Conservation (phyloP, 2,329 filamentous ascomycete species). For the Ceratocystis smalleyi region DNA sequence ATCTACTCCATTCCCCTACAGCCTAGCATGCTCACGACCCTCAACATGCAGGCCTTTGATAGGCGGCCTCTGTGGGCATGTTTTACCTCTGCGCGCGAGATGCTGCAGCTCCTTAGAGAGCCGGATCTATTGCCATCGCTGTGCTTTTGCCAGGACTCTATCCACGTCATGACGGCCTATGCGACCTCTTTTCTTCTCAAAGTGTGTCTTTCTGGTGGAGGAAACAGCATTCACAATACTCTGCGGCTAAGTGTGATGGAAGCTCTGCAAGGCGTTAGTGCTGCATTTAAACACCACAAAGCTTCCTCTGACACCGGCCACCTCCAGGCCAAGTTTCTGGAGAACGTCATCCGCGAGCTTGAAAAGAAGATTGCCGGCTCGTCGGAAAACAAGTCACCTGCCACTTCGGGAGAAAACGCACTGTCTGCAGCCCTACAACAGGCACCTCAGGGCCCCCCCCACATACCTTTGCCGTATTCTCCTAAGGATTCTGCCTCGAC, state of each 20-base stretch:
- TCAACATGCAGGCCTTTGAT: slow-evolving; percentile 18
- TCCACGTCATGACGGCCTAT: slow-evolving; percentile 30
- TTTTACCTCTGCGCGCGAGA: slow-evolving; percentile 23
- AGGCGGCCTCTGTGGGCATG: slow-evolving; percentile 23
- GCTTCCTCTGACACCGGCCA: slow-evolving; percentile 21
- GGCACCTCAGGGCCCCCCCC: neutral
- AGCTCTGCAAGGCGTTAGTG: slow-evolving; percentile 17
- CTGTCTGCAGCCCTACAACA: neutral
- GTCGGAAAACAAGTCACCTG: neutral
- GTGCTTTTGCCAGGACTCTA: slow-evolving; percentile 28
- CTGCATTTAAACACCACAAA: slow-evolving; percentile 22
- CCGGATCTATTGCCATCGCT: slow-evolving; percentile 22
- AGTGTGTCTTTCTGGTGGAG: slow-evolving; percentile 17
- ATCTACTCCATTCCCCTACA: slow-evolving; percentile 26
- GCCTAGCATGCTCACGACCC: slow-evolving; percentile 20
- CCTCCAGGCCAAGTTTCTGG: slow-evolving; percentile 23
- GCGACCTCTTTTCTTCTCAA: slow-evolving; percentile 28
- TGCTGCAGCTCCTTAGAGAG: slow-evolving; percentile 23
- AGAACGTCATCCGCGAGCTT: slow-evolving; percentile 14
- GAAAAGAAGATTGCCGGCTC: slow-evolving; percentile 10
- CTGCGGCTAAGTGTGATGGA: slow-evolving; percentile 17
- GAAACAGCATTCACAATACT: slow-evolving; percentile 6
- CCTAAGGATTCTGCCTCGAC: neutral
- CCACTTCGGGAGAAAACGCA: neutral
- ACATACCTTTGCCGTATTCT: neutral